Percentiles rank a stretch among this genome's conserved stretches.
Evolutionary conservation across 768 basidiomycete genomes (phyloP).

Genomic region (Mycena floridula): DNA sequence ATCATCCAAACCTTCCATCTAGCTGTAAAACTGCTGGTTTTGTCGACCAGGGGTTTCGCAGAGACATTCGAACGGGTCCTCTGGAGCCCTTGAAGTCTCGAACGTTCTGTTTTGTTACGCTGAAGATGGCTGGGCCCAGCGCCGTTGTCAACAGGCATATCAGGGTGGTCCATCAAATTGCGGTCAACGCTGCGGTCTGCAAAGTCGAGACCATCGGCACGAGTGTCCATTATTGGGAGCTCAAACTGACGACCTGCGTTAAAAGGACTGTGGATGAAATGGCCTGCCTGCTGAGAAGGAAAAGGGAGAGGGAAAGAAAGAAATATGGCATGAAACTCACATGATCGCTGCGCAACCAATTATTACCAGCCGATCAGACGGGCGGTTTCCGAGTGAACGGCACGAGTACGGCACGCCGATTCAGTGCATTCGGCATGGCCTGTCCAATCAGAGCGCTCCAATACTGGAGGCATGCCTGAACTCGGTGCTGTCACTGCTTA

Average conservation of each 20-base stretch:
- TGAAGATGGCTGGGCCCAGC: conserved; percentile 47
- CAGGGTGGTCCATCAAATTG: conserved; percentile 49
- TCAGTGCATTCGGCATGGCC: too few relatives aligned
- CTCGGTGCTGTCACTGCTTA: too few relatives aligned
- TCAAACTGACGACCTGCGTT: conserved; percentile 37
- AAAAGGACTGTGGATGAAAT: conserved; percentile 23
- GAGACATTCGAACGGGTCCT: conserved; percentile 37
- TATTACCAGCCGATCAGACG: too few relatives aligned
- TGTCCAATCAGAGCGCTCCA: too few relatives aligned
- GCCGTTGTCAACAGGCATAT: conserved; percentile 26
- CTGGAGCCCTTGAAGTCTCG: conserved; percentile 81
- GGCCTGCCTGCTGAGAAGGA: conserved; percentile 44
- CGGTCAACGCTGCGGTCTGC: conserved; percentile 39
- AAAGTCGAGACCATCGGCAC: conserved; percentile 64
- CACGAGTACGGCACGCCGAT: too few relatives aligned
- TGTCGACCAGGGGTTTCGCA: conserved; percentile 23
- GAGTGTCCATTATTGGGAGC: conserved; percentile 19
- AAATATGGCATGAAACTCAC: too few relatives aligned
- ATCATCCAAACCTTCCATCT: conserved; percentile 79
- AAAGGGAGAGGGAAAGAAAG: conserved; percentile 19
- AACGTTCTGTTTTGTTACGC: conserved; percentile 83
- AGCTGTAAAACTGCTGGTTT: conserved; percentile 18
- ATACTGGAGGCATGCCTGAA: too few relatives aligned
- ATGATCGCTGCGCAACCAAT: too few relatives aligned
- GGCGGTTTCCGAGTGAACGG: too few relatives aligned